These are phyloP conservation scores for Geranium rotundifolium DNA, from an alignment of 345 rosid species.

Conservation along the genomic window DNA sequence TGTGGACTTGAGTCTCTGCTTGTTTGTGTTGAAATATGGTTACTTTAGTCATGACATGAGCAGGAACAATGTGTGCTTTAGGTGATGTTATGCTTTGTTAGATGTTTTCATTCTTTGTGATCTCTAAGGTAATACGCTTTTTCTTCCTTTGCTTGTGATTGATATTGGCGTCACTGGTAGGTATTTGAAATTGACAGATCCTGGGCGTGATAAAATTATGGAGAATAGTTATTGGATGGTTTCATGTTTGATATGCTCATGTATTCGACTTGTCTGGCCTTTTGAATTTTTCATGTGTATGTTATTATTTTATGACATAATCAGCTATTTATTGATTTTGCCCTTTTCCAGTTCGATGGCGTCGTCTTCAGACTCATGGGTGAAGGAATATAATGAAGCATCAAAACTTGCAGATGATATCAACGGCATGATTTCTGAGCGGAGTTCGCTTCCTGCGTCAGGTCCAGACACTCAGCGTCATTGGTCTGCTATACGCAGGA, in stretches of 20 bases:
- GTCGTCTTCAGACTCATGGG: slow-evolving; percentile 68
- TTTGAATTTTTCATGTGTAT: neutral
- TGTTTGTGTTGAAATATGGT: neutral
- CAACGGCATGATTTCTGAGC: slow-evolving; percentile 69
- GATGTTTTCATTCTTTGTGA: neutral
- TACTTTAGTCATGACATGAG: too few species aligned
- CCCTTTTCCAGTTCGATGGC: slow-evolving; percentile 40
- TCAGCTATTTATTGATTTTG: slow-evolving; percentile 3
- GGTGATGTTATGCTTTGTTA: neutral
- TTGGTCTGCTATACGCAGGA: slow-evolving; percentile 73
- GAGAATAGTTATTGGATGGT: neutral
- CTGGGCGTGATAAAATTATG: neutral
- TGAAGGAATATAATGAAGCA: slow-evolving; percentile 77
- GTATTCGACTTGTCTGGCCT: too few species aligned
- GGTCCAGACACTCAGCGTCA: slow-evolving; percentile 90
- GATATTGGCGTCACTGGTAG: neutral
- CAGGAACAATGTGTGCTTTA: neutral
- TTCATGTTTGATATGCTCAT: neutral
- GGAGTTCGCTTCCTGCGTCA: slow-evolving; percentile 35
- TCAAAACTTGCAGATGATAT: slow-evolving; percentile 66
- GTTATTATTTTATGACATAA: neutral
- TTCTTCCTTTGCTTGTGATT: neutral
- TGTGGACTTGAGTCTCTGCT: neutral
- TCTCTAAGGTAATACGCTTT: neutral
- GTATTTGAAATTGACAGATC: neutral